These are phyloP conservation scores for Wickerhamomyces rabaulensis DNA, from an alignment of 805 yeast species.

Conservation along the genomic window DNA sequence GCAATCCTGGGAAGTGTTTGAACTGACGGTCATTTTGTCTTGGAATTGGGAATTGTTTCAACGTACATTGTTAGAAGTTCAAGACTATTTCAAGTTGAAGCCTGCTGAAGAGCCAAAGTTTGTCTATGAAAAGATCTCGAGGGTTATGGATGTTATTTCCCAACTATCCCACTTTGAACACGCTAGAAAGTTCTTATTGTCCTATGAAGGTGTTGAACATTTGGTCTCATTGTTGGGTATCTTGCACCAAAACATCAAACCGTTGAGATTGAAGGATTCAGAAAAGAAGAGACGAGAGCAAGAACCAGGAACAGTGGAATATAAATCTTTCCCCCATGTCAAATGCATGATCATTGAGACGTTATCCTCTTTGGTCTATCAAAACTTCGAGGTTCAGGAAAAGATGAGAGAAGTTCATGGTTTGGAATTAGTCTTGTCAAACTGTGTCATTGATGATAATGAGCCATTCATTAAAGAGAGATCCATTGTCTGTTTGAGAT, in stretches of 20 bases:
- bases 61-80: constrained; percentile 15
- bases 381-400: constrained; percentile 59
- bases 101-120: constrained; percentile 13
- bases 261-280: constrained; percentile 22
- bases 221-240: constrained; percentile 26
- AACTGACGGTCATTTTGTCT: constrained; percentile 32
- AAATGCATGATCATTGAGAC: constrained; percentile 66
- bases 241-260: constrained; percentile 30
- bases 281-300: constrained; percentile 12
- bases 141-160: constrained; percentile 29
- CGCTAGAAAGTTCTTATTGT: constrained; percentile 29
- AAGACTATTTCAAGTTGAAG: constrained; percentile 20
- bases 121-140: constrained; percentile 25
- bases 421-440: constrained; percentile 64
- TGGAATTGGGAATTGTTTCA: constrained; percentile 33
- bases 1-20: constrained; percentile 31
- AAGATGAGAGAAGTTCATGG: constrained; percentile 60
- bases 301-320: constrained; percentile 15
- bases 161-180: constrained; percentile 28
- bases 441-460: constrained; percentile 79
- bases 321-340: constrained; percentile 50
- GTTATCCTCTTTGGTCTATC: constrained; percentile 50
- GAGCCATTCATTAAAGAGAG: constrained; percentile 88
- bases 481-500: constrained; percentile 72
- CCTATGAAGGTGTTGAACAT: constrained; percentile 32